Base-by-base conservation (phyloP, 2,329 filamentous ascomycete species). In the Aphanoascus verrucosus region DNA sequence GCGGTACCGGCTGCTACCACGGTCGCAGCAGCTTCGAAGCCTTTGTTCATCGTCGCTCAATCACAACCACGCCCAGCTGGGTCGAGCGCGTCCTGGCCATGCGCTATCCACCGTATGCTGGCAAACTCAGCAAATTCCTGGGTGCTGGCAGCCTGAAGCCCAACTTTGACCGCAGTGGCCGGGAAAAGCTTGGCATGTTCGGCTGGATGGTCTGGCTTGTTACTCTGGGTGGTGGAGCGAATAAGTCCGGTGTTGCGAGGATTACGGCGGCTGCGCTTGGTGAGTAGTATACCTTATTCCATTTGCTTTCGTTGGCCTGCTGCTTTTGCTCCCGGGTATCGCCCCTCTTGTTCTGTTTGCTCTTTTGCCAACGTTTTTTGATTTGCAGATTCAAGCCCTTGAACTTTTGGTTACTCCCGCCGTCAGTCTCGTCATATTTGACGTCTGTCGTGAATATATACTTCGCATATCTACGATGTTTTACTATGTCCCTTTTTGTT, bases 1-100 rank as follows among this genome's bases (percentile, higher is more conserved):
- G 83, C 43, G 88, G 88, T 52, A 77, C 78, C 57, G 88, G 88
- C 57, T 74, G 80, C 31, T 94, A 94, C 74, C 82, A 86, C 61
- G 89, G 89, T 56, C 82, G 82, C 63, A 77, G 84, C n/a, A 74
- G 70, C 41, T 83, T 83, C 65, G 81, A 84, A 49, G 72, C 72
- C 60, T 84, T 83, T 64, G 78, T 78, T 1, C 81, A 84, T 62
- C 76, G 77, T 15, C 74, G 81, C 37, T 72, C 74, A 49, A 72
- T 83, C 56, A 81, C 79, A 3, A 75, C 67, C 12, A 83, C 79
- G 3, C 81, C 81, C 1, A 66, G 73, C 46, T 84, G 81, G 81
- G 70, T 82, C 53, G 81, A 84, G 63, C 65, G 70, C 1, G 59
- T 82, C 59, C 69, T 84, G 47, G 67, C 71, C 28, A 70, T 82